Base-by-base conservation (phyloP, 352 stramenopile genomes). In the Globisporangium paroecandrum region DNA sequence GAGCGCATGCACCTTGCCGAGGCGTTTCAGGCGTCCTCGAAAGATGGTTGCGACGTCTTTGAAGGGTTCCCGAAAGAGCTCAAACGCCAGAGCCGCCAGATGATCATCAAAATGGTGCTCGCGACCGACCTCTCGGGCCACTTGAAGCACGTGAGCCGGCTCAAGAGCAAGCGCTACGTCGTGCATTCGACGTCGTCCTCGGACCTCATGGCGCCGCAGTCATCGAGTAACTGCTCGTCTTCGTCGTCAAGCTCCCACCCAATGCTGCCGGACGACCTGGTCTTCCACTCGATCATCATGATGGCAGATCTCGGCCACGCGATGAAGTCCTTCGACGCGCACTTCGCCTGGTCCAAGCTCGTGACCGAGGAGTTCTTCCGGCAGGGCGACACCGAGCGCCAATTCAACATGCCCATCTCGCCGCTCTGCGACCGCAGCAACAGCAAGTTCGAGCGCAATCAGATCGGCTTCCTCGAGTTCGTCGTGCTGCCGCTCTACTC, bases 51-150 rank as follows among this genome's bases (percentile, higher is more conserved):
- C 70, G 82, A 96, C 64, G 61, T 92, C 12, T 89, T 96, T 25
- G 76, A 89, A 46, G 77, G 63, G 1, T 82, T 95, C 65, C 64
- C 76, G 3, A 75, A 67, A 3, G 85, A 91, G 18, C 46, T 87
- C 47, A 72, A 73, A 36, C 73, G 77, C 20, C 70, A 89, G 56
- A 85, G 79, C 46, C 81, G 89, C 10, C 77, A 87, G 53, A 77
- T 87, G 41, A 87, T 96, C 62, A 92, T 96, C 67, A 81, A 76
- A 3, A 90, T 93, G 80, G 85, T 96, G n/a, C 77, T 96, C 0
- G 83, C 83, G 9, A 96, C 89, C 0, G 89, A 96, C 47, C 76
- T 95, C 43, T 89, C 88, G 1, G 70, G 76, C 2, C 89, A 96
- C 46, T 69, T 95, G 53, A 86, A 87, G 54, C 83, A 90, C 58